Percentiles rank a stretch among this genome's conserved stretches.
Evolutionary conservation across 176 grass and related monocot species (phyloP).

Genomic region (Phoenix dactylifera): DNA sequence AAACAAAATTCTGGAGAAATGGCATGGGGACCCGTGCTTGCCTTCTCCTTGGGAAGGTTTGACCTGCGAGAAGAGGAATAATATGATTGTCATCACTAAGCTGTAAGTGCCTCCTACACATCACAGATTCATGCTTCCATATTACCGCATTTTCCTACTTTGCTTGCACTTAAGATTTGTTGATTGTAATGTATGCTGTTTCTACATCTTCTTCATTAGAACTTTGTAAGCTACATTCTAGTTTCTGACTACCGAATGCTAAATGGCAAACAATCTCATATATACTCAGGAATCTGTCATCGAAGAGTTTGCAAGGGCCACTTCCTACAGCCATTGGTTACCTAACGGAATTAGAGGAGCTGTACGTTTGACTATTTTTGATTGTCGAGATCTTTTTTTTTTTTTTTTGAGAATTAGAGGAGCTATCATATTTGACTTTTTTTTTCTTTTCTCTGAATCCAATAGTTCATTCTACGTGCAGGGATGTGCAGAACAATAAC

Average conservation of each 20-base stretch:
- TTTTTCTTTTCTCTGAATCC: too few relatives aligned
- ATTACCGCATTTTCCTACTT: background rate
- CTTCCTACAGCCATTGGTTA: conserved; percentile 27
- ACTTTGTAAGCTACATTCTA: too few relatives aligned
- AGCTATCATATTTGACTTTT: too few relatives aligned
- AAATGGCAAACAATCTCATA: conserved; percentile 9
- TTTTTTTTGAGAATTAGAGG: background rate
- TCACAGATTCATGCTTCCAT: too few relatives aligned
- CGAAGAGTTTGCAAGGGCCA: conserved; percentile 36
- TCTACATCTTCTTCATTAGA: too few relatives aligned
- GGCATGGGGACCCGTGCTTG: conserved; percentile 48
- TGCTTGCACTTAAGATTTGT: background rate
- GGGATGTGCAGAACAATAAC: conserved; percentile 51
- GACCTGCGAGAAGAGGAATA: conserved; percentile 18
- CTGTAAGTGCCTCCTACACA: conserved; percentile 31
- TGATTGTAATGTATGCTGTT: too few relatives aligned
- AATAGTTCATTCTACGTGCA: conserved; percentile 8
- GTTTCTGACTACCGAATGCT: background rate
- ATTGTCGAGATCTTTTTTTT: conserved; percentile 1
- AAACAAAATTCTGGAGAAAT: conserved; percentile 40
- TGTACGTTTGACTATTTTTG: conserved; percentile 34
- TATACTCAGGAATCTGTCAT: conserved; percentile 44
- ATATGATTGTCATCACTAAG: conserved; percentile 17
- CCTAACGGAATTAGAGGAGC: conserved; percentile 36
- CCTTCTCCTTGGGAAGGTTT: conserved; percentile 48